These are phyloP conservation scores for Moesziomyces sp. DNA, from an alignment of 1,284 basidiomycete genomes.

Conservation along the genomic window DNA sequence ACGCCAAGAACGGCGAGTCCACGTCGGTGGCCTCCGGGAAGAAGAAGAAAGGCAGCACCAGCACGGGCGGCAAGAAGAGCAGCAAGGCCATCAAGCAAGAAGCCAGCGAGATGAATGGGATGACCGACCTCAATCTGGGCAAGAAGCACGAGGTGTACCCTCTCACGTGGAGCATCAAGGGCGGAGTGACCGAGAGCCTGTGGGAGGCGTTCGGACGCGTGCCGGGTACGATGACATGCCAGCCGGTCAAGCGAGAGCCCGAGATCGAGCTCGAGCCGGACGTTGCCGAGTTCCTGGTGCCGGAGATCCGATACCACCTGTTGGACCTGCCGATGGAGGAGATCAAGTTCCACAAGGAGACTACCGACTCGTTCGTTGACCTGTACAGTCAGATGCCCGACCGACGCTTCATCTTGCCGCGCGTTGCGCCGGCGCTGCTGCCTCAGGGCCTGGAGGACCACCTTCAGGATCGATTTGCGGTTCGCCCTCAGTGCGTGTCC, in stretches of 20 bases:
- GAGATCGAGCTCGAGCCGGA: constrained; percentile 52
- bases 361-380: constrained; percentile 43
- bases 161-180: constrained; percentile 49
- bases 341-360: constrained; percentile 52
- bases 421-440: constrained; percentile 19
- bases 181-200: constrained; percentile 53
- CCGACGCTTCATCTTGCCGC: constrained; percentile 30
- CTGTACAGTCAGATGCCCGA: constrained; percentile 47
- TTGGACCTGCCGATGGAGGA: constrained; percentile 51
- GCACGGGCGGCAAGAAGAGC: constrained; percentile 24
- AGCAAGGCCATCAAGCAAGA: constrained; percentile 32
- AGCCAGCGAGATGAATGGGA: constrained; percentile 2
- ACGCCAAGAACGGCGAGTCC: not conserved
- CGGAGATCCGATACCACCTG: constrained; percentile 48
- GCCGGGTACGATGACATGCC: constrained; percentile 54
- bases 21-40: constrained; percentile 12
- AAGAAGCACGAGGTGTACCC: constrained; percentile 58
- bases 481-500: constrained; percentile 49
- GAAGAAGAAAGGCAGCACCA: constrained; percentile 4
- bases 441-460: constrained; percentile 61
- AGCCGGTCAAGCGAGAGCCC: constrained; percentile 48
- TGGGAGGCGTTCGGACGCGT: constrained; percentile 63
- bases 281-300: constrained; percentile 51
- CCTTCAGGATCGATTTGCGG: constrained; percentile 58
- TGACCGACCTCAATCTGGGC: constrained; percentile 19